Percentiles rank a stretch among this genome's conserved stretches.
These are phyloP conservation scores for Nitzschia sp. DNA, from an alignment of 108 stramenopile species.

Conservation along the genomic window DNA sequence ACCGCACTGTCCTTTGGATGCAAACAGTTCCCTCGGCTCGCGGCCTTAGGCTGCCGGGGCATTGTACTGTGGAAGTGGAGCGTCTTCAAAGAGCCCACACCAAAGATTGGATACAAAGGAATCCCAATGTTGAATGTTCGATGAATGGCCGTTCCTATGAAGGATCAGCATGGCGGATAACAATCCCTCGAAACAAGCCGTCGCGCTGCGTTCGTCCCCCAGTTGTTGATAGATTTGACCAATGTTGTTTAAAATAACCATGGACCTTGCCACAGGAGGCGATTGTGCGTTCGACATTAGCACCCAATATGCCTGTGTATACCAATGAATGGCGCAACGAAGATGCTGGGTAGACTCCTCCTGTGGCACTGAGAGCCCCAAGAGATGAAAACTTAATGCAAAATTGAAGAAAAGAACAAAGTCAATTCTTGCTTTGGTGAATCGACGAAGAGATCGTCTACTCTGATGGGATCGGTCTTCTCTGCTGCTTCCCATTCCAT, in stretches of 20 bases:
- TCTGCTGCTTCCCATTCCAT: neutral
- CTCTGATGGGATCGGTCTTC: neutral
- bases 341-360: neutral
- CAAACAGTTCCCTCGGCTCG: no score
- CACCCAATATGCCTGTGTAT: neutral
- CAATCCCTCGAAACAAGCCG: neutral
- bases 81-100: no score
- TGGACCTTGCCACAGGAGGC: neutral
- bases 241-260: neutral
- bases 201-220: neutral
- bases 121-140: neutral
- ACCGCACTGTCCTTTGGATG: no score
- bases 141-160: neutral
- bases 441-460: neutral
- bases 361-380: neutral
- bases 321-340: neutral
- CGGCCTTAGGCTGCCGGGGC: no score
- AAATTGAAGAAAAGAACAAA: slow-evolving; percentile 1
- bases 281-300: neutral
- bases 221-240: neutral
- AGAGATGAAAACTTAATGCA: neutral
- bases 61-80: no score
- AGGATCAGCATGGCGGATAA: neutral
- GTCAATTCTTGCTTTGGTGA: neutral
- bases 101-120: neutral